phyloP scores from a whole-genome alignment of 1,139 yeast genomes.

The Arxiozyma bovina region DNA sequence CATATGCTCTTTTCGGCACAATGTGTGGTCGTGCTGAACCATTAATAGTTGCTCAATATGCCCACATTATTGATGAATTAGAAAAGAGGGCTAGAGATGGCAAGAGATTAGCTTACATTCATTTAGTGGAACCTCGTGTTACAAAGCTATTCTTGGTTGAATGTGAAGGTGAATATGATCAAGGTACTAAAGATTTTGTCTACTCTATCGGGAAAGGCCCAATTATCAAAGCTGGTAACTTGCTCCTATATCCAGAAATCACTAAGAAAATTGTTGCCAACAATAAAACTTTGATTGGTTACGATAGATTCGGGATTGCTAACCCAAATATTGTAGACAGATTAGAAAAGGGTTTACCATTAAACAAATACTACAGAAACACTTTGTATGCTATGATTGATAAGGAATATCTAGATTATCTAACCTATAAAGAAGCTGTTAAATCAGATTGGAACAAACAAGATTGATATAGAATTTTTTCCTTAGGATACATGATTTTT shows the following conservation, averaged over 20 bases:
- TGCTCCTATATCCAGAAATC: constrained; percentile 24
- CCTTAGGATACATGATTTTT: too few species aligned
- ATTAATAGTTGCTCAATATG: constrained; percentile 29
- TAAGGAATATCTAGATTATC: constrained; percentile 31
- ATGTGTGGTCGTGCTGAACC: too few species aligned
- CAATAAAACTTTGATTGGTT: constrained; percentile 38
- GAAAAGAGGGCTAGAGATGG: constrained; percentile 34
- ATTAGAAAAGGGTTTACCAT: constrained; percentile 37
- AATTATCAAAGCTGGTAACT: constrained; percentile 42
- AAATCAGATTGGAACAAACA: constrained; percentile 12
- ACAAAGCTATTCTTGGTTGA: constrained; percentile 24
- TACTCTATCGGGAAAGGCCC: constrained; percentile 42
- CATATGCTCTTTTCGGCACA: constrained; percentile 5
- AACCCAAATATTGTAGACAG: constrained; percentile 47
- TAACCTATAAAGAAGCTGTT: constrained; percentile 26
- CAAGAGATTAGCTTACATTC: too few species aligned
- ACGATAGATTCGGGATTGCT: constrained; percentile 41
- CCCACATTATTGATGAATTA: constrained; percentile 33
- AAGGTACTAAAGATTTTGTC: constrained; percentile 34
- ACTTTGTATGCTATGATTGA: constrained; percentile 32
- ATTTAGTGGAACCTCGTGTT: constrained; percentile 43
- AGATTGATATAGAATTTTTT: too few species aligned
- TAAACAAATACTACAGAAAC: constrained; percentile 36
- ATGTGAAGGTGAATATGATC: constrained; percentile 23
- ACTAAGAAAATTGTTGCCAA: constrained; percentile 26